Evolutionary conservation across 73 alveolate genomes (phyloP).

Genomic region (Paramecium caudatum): DNA sequence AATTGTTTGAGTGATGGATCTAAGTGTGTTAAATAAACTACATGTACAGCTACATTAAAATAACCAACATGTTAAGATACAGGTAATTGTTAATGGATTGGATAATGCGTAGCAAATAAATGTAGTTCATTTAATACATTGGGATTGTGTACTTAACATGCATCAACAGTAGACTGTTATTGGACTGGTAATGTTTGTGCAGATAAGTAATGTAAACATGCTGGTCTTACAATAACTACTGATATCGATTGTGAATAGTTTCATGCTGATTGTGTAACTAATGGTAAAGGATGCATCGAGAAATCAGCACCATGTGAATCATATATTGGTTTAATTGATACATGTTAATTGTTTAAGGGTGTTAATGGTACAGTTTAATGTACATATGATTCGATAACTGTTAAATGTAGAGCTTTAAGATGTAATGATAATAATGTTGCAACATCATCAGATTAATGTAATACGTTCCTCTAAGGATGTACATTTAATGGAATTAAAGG

Average conservation of each 20-base stretch:
- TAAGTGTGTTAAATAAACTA: not conserved
- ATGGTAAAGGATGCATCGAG: conserved; percentile 38
- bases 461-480: not conserved
- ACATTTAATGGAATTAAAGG: not conserved
- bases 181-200: not conserved
- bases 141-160: not conserved
- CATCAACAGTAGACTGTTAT: not conserved
- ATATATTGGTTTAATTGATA: not conserved
- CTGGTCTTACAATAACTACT: not conserved
- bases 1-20: conserved; percentile 27
- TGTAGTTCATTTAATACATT: not conserved
- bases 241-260: not conserved
- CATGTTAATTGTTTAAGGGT: not conserved
- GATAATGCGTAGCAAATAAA: not conserved
- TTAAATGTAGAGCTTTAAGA: not conserved
- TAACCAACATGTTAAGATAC: not conserved
- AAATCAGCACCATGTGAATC: not conserved
- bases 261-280: not conserved
- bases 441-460: not conserved
- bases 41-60: not conserved
- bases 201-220: conserved; percentile 8
- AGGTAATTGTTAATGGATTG: conserved; percentile 10
- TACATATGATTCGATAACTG: not conserved
- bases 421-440: not conserved
- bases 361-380: conserved; percentile 34